These are phyloP conservation scores for Arxiozyma bovina DNA, from an alignment of 1,139 yeast genomes.

Conservation along the genomic window DNA sequence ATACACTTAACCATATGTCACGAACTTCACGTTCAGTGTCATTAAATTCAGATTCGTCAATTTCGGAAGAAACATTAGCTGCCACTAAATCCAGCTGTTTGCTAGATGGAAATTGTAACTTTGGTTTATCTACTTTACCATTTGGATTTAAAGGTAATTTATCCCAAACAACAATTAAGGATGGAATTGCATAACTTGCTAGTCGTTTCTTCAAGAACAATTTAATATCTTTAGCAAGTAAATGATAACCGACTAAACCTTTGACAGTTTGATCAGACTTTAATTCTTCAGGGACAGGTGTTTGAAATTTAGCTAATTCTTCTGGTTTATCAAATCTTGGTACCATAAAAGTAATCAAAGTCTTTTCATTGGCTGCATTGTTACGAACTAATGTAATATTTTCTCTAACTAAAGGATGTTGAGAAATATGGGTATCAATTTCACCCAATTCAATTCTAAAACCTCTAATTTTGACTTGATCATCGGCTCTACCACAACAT, in stretches of 20 bases:
- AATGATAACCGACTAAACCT: conserved; percentile 70
- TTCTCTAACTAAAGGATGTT: conserved; percentile 84
- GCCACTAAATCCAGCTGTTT: conserved; percentile 57
- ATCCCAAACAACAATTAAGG: conserved; percentile 77
- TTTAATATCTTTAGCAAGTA: conserved; percentile 72
- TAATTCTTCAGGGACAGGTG: conserved; percentile 34
- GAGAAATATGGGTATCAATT: conserved; percentile 92
- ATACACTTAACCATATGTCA: conserved; percentile 75
- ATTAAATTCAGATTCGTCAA: conserved; percentile 46
- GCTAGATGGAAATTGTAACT: conserved; percentile 87
- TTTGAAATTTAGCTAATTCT: conserved; percentile 23
- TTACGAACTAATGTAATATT: conserved; percentile 88
- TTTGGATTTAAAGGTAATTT: conserved; percentile 92
- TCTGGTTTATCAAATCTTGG: conserved; percentile 62
- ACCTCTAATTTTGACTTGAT: conserved; percentile 96
- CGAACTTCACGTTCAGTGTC: conserved; percentile 59
- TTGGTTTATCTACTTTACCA: conserved; percentile 97
- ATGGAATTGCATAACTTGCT: conserved; percentile 89
- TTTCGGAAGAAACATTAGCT: conserved; percentile 32
- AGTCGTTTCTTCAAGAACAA: conserved; percentile 76
- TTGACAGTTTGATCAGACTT: conserved; percentile 58
- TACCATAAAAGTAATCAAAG: conserved; percentile 82
- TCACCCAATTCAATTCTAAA: conserved; percentile 97
- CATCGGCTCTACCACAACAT: conserved; percentile 98
- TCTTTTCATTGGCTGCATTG: conserved; percentile 87